Conservation (phyloP, 2,329 filamentous ascomycete species). For the Dactylellina leptospora region DNA sequence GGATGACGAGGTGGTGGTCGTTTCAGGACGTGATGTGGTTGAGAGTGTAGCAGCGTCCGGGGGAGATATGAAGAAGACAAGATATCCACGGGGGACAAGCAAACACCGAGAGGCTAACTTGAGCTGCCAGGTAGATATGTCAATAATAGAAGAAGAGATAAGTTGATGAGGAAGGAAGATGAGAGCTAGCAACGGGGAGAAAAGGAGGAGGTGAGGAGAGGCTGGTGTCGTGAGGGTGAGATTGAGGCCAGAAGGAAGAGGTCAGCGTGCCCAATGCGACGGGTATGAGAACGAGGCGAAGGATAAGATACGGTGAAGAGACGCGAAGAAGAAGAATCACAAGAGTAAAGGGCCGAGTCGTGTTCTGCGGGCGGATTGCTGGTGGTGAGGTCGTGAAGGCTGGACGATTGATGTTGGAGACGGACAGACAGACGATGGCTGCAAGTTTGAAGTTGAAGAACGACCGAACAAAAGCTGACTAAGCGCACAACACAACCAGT, state of each 20-base stretch:
- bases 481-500: background rate
- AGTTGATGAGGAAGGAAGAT: constrained; percentile 20
- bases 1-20: constrained; percentile 23
- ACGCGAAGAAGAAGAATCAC: no score
- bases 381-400: constrained; percentile 16
- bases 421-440: constrained; percentile 8
- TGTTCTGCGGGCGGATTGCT: constrained; percentile 2
- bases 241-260: no score
- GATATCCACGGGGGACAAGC: background rate
- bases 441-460: constrained; percentile 26
- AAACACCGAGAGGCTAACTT: constrained; percentile 13
- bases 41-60: constrained; percentile 8
- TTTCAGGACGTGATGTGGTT: constrained; percentile 27
- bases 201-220: constrained; percentile 8
- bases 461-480: no score
- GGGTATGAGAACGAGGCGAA: background rate
- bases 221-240: constrained; percentile 4
- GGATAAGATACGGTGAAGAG: constrained; percentile 4
- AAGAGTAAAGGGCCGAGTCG: no score
- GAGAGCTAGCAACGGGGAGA: constrained; percentile 10
- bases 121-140: no score
- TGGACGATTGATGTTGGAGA: background rate
- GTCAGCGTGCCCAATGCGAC: constrained; percentile 10
- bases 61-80: background rate
- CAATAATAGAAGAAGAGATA: constrained; percentile 22